Conservation (phyloP, 257 asterid genomes). For the Ehretia macrophylla region DNA sequence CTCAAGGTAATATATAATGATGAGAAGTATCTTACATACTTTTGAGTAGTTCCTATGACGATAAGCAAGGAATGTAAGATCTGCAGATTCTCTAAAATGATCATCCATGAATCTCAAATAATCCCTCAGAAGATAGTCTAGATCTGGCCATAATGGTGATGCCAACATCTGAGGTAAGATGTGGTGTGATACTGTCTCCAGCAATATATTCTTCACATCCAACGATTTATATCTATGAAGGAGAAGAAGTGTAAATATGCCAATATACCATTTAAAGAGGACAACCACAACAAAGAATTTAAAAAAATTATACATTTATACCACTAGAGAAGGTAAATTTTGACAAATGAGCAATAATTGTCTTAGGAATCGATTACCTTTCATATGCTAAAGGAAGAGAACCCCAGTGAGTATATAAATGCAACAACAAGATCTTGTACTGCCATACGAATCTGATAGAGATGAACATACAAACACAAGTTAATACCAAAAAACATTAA, state of each 20-base stretch:
- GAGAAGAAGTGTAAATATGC: conserved; percentile 20
- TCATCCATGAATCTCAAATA: conserved; percentile 90
- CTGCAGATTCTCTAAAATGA: conserved; percentile 92
- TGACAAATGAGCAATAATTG: background rate
- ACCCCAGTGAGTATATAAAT: conserved; percentile 89
- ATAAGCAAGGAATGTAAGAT: conserved; percentile 91
- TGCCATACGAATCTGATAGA: conserved; percentile 77
- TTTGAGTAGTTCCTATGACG: conserved; percentile 93
- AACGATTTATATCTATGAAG: conserved; percentile 73
- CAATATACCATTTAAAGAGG: background rate
- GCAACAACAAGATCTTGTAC: conserved; percentile 78
- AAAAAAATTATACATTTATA: too few species aligned
- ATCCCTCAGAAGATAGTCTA: conserved; percentile 53
- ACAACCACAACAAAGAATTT: background rate
- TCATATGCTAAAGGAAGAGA: conserved; percentile 86
- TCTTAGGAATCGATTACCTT: conserved; percentile 39
- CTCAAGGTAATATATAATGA: background rate
- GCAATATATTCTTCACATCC: conserved; percentile 94
- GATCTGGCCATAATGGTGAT: conserved; percentile 84
- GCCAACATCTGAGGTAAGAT: conserved; percentile 88
- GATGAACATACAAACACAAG: background rate
- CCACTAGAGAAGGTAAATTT: background rate
- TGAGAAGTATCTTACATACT: conserved; percentile 36
- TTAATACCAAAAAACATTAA: background rate
- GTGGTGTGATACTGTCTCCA: conserved; percentile 87